Evolutionary conservation across 2,329 filamentous ascomycete genomes (phyloP), one percentile per base, ranked within the genome.

Genomic region (Immersiporthe knoxdaviesiana): DNA sequence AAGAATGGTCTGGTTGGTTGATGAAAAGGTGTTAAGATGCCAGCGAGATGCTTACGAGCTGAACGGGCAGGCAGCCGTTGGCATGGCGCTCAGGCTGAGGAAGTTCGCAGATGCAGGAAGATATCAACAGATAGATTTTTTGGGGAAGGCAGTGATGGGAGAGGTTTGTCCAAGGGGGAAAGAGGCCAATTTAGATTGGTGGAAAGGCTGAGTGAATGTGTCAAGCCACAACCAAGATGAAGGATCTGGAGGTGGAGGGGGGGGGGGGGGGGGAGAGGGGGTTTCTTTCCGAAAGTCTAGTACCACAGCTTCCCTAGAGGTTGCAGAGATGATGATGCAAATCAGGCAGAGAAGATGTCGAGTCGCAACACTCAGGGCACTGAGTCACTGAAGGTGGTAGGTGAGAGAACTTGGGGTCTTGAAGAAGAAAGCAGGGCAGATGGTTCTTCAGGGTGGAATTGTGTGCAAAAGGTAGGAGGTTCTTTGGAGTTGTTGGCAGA

Each of bases 31-130:
- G 44, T 37, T 39, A 11, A 39, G 41, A 32, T n/a, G 21, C 65
- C 56, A 54, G 44, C 16, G 21, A 21, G 27, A 30, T 35, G 54
- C 41, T 60, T 66, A 66, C 41, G 27, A 66, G 56, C n/a, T 6
- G 24, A 18, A 11, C n/a, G 7, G 54, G 24, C 27, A 24, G 37
- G 56, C 56, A 50, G 64, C 14, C 27, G 39, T 24, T 59, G 54
- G 44, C 62, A 63, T 52, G 21, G 27, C 16, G 35, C 27, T 52
- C 7, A 21, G 4, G 41, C 10, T n/a, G 56, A 14, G 30, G 18
- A 12, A n/a, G 16, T 59, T 37, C 32, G 18, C 32, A 37, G 21
- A n/a, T 58, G 56, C 6, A 47, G 21, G 18, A 8, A 24, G 8
- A 11, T 21, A 32, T 30, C 54, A 35, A 12, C 56, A 37, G 32